Base-by-base conservation (phyloP, 495 filamentous ascomycete species). In the Achaetomiella virescens region DNA sequence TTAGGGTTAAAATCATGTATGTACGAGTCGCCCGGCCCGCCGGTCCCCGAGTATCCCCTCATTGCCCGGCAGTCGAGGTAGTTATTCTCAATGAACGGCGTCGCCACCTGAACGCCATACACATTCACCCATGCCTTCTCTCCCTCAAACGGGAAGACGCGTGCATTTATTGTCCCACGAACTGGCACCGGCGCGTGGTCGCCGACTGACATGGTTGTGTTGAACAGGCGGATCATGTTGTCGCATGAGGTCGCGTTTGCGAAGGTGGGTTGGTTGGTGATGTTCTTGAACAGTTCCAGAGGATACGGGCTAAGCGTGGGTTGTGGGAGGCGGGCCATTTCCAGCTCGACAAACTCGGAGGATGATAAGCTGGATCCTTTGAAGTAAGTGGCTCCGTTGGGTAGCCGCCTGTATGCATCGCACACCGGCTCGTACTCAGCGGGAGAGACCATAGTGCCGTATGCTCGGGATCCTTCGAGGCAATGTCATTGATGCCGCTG, bases 241-340 rank as follows among this genome's bases (percentile, higher is more conserved):
- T 75, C 72, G 60, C 73, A 76, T 0, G 62, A 43, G 1, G 52
- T 54, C 0, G 66, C 61, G 49, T 70, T 68, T 29, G 70, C 68
- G 54, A 75, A 76, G 14, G 63, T 71, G 14, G 71, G 72, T 51
- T 76, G 73, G 63, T 73, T 76, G 8, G 73, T 76, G 22, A 74
- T 63, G 51, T 71, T 72, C 36, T 57, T 62, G 50, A 76, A 66
- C 20, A 75, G 65, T 2, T 62, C 61, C 36, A 76, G 48, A 0
- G 69, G 61, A 51, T 69, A 75, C 11, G 73, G 66, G 25, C 57
- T 61, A 14, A 52, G 3, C 6, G n/a, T 42, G 7, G 22, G 1
- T 7, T 55, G 33, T 3, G 38, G 21, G 9, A 58, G 21, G 11
- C 58, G 42, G 7, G 48, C 31, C 55, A 72, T 66, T 21, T 70